phyloP scores from a whole-genome alignment of 345 rosid species.

The Angophora floribunda region DNA sequence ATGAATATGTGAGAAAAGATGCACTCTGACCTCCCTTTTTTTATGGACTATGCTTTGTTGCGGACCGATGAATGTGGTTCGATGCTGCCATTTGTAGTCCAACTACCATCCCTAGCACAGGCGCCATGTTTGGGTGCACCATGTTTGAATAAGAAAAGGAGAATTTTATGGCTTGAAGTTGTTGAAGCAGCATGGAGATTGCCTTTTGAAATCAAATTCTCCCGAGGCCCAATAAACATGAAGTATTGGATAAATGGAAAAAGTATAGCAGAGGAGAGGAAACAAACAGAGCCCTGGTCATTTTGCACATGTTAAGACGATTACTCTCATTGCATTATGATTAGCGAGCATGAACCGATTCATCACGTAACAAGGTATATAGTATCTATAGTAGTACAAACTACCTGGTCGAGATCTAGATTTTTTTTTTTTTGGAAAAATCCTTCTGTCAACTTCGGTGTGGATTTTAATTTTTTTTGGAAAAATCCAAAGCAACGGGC shows the following conservation, averaged over 20 bases:
- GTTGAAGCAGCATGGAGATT: background rate
- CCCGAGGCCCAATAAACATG: background rate
- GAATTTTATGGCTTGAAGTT: background rate
- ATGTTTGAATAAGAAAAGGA: background rate
- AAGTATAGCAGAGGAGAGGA: background rate
- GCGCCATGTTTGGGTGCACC: background rate
- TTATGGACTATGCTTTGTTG: background rate
- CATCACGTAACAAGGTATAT: too few species aligned
- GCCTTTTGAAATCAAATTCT: background rate
- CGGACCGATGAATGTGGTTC: background rate
- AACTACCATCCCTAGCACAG: background rate
- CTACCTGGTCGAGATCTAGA: too few species aligned
- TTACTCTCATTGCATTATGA: too few species aligned
- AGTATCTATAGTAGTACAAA: too few species aligned
- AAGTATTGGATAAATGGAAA: background rate
- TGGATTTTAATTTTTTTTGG: too few species aligned
- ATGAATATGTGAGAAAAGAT: too few species aligned
- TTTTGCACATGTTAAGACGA: background rate
- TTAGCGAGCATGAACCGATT: too few species aligned
- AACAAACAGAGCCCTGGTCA: background rate
- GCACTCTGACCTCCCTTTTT: background rate
- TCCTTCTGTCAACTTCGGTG: background rate
- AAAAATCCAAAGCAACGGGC: background rate
- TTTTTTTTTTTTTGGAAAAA: too few species aligned
- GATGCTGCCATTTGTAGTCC: background rate